phyloP scores from a whole-genome alignment of 306 rosid genomes.

The Cucurbita ficifolia region DNA sequence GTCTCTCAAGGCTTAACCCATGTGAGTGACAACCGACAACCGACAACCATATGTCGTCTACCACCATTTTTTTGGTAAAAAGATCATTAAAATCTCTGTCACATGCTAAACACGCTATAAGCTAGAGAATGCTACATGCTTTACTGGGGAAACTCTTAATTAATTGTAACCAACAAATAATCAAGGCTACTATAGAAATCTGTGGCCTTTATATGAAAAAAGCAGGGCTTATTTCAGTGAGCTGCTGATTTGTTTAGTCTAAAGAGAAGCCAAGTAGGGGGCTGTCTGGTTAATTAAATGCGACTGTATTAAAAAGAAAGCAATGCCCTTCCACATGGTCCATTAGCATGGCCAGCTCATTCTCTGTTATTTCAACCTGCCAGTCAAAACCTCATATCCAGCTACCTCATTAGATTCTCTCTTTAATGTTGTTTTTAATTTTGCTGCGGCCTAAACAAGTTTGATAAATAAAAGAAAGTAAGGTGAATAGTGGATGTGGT shows the following conservation, averaged over 20 bases:
- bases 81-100: not conserved
- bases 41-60: not conserved
- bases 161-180: not conserved
- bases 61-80: not conserved
- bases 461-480: too few relatives aligned
- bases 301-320: not conserved
- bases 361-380: not conserved
- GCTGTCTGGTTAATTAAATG: not conserved
- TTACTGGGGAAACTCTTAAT: not conserved
- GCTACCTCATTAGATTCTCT: too few relatives aligned
- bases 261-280: not conserved
- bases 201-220: not conserved
- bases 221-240: too few relatives aligned
- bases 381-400: not conserved
- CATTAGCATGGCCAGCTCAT: constrained; percentile 2
- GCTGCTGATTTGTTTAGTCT: not conserved
- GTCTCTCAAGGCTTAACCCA: not conserved
- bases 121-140: not conserved
- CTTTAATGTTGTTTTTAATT: too few relatives aligned
- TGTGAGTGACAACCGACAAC: constrained; percentile 8
- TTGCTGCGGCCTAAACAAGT: too few relatives aligned
- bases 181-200: not conserved
- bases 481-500: too few relatives aligned
- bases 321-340: not conserved
- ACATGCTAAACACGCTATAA: not conserved